Base-by-base conservation (phyloP, 1,284 basidiomycete species). In the Hemileia vastatrix region DNA sequence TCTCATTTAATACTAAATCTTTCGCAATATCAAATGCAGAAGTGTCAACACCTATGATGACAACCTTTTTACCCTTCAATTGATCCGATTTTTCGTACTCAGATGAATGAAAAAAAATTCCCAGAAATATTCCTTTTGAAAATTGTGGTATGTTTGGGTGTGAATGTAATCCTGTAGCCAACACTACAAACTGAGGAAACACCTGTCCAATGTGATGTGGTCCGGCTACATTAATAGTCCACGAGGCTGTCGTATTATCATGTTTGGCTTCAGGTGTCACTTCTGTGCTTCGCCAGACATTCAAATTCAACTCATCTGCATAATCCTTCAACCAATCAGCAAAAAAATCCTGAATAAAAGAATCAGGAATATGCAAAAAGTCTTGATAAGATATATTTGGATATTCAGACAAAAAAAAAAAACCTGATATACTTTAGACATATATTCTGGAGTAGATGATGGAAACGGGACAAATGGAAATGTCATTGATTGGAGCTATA, bases 271-370 rank as follows among this genome's bases (percentile, higher is more conserved):
- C n/a, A n/a, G n/a, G n/a, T 43, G 72, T 77, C 6, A 84, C 77
- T 2, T 72, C 79, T 0, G 82, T 78, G 4, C 81, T 80, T 1
- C 81, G 82, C 85, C 85, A 86, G 23, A 84, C 78, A 72, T 84
- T 82, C 44, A 86, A 72, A 67, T 86, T 84, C 68, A 86, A 77
- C 0, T 80, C 73, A 45, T 83, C 79, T 2, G 83, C 84, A 72
- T 86, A 87, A 27, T 76, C 77, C 72, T 86, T 84, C 4, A 86
- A 78, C 82, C 84, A 87, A 68, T 84, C 81, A 0, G 82, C 85
- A 9, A 87, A 79, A 81, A 85, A 76, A 47, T 73, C 74, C 13
- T 70, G n/a, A n/a, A n/a, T n/a, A n/a, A n/a, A n/a, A n/a, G n/a
- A n/a, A n/a, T n/a, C n/a, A n/a, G n/a, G n/a, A n/a, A n/a, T n/a